These are phyloP conservation scores for Chaetomiaceae sp. DNA, from an alignment of 2,329 filamentous ascomycete species.

Conservation along the genomic window DNA sequence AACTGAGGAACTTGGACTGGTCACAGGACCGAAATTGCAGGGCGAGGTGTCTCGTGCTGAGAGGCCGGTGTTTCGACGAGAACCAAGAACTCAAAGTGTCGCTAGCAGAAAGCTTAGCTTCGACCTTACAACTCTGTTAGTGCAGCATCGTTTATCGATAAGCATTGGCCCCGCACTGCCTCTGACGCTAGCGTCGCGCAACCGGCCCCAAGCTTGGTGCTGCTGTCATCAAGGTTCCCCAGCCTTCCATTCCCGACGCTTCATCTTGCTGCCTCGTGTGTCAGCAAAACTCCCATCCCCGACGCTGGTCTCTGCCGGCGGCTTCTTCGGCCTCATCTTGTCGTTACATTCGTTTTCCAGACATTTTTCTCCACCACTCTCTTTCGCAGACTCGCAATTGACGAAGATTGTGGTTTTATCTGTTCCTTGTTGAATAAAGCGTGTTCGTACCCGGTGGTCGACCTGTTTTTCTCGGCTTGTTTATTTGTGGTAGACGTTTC, in stretches of 20 bases:
- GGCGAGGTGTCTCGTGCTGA: neutral
- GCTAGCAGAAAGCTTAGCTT: neutral
- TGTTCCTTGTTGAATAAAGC: too few relatives aligned
- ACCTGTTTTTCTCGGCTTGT: neutral
- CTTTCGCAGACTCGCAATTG: neutral
- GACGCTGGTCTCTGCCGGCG: neutral
- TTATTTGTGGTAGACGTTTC: neutral
- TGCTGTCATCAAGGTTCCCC: slow-evolving; percentile 28
- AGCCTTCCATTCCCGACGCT: slow-evolving; percentile 25
- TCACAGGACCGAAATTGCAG: slow-evolving; percentile 15
- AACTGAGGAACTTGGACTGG: neutral
- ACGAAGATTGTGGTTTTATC: too few relatives aligned
- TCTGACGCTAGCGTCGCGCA: too few relatives aligned
- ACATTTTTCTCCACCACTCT: neutral
- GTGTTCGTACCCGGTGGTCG: neutral
- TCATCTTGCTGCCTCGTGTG: slow-evolving; percentile 17
- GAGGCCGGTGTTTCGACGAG: neutral
- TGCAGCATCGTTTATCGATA: neutral
- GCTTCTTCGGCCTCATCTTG: slow-evolving; percentile 2
- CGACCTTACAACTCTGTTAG: neutral
- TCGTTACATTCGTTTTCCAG: neutral
- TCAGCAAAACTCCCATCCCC: slow-evolving; percentile 18
- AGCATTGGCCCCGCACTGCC: neutral
- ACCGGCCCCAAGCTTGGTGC: slow-evolving; percentile 8
- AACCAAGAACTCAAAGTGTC: too few relatives aligned